A percentile compares a stretch with the other conserved stretches of the same genome.
phyloP scores from a whole-genome alignment of 1,284 basidiomycete genomes.

The Leccinum angustisporum region DNA sequence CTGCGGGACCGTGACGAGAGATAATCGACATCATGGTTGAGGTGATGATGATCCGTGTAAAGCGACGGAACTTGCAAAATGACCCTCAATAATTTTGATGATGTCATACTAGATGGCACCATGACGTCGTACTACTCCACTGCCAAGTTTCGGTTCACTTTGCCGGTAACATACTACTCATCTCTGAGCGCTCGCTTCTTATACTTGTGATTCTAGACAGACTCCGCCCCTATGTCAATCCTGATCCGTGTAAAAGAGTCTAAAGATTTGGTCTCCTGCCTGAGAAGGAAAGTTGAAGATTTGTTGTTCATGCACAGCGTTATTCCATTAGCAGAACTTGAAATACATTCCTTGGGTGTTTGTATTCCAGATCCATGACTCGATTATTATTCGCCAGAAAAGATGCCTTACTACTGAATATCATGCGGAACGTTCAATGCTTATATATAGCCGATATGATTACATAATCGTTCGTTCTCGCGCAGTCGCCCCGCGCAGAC shows the following conservation, averaged over 20 bases:
- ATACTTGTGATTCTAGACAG: background rate
- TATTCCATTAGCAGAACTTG: background rate
- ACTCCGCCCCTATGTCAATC: background rate
- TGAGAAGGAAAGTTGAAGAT: background rate
- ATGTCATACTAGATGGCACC: slow-evolving; percentile 8
- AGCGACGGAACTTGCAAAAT: background rate
- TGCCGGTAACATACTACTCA: background rate
- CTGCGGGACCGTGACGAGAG: background rate
- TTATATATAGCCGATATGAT: slow-evolving; percentile 6
- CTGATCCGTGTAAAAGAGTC: too few relatives aligned
- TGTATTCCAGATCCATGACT: background rate
- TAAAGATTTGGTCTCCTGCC: too few relatives aligned
- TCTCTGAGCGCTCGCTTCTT: background rate
- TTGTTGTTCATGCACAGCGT: background rate
- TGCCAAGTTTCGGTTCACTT: background rate
- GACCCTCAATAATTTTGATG: background rate
- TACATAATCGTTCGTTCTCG: slow-evolving; percentile 19
- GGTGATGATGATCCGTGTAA: background rate
- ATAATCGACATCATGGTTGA: slow-evolving; percentile 3
- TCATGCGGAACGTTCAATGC: too few relatives aligned
- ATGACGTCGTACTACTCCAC: background rate
- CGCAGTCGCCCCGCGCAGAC: background rate
- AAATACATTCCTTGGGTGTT: background rate
- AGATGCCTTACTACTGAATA: background rate
- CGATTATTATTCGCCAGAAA: background rate